Conservation (phyloP, 768 basidiomycete species). For the Melanogaster broomeanus region DNA sequence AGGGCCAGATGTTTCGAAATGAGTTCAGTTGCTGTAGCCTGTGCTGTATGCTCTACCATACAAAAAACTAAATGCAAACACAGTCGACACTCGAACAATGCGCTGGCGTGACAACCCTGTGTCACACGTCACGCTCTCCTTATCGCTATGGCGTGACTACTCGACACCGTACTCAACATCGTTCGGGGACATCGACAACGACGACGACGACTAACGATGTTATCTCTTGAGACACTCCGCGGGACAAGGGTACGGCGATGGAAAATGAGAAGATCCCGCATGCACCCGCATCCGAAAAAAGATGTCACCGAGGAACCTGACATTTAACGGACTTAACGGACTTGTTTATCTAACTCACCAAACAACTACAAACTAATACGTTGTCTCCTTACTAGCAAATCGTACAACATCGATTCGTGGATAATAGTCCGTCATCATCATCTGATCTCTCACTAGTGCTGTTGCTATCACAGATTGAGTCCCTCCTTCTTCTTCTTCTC, state of each 20-base stretch:
- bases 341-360: conserved; percentile 7
- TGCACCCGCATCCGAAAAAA: conserved; percentile 17
- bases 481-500: too few relatives aligned
- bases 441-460: not conserved
- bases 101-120: conserved; percentile 19
- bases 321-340: conserved; percentile 20
- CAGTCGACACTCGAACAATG: too few relatives aligned
- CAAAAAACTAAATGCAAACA: conserved; percentile 6
- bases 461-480: too few relatives aligned
- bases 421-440: not conserved
- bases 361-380: conserved; percentile 9
- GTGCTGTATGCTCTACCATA: not conserved
- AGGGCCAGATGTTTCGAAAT: not conserved
- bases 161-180: conserved; percentile 1
- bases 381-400: not conserved
- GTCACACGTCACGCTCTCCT: conserved; percentile 32
- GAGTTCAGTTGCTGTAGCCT: conserved; percentile 1
- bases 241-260: not conserved
- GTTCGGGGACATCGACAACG: conserved; percentile 1
- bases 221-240: not conserved
- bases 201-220: not conserved
- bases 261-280: conserved; percentile 11
- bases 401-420: conserved; percentile 4
- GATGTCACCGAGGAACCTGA: conserved; percentile 21
- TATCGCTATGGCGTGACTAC: conserved; percentile 14